A percentile compares a stretch with the other conserved stretches of the same genome.
Conservation (phyloP, 768 basidiomycete species). For the Scleroderma citrinum region DNA sequence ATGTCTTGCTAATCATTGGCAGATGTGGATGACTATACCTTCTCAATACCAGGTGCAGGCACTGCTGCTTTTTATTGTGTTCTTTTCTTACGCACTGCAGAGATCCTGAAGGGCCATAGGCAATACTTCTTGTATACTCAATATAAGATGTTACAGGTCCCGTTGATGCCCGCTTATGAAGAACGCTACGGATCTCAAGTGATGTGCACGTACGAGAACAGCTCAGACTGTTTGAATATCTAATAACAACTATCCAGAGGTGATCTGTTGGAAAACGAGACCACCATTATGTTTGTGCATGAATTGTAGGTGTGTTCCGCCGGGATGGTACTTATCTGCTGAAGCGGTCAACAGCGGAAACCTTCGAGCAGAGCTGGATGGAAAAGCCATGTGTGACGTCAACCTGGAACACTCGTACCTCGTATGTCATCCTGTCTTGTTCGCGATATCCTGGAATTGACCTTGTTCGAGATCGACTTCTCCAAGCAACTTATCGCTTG, state of each 20-base stretch:
- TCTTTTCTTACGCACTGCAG: slow-evolving; percentile 31
- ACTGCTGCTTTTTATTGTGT: not conserved
- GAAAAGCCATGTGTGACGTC: slow-evolving; percentile 64
- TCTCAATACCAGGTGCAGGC: slow-evolving; percentile 61
- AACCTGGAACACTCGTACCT: slow-evolving; percentile 80
- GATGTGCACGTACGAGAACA: slow-evolving; percentile 76
- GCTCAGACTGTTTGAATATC: not conserved
- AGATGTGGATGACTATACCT: slow-evolving; percentile 60
- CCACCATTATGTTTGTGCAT: slow-evolving; percentile 83
- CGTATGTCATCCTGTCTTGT: slow-evolving; percentile 35
- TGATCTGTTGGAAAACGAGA: slow-evolving; percentile 72
- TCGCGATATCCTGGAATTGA: slow-evolving; percentile 1
- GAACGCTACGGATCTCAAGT: slow-evolving; percentile 76
- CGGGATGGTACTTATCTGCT: not conserved
- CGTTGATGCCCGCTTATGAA: slow-evolving; percentile 66
- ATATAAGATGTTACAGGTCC: slow-evolving; percentile 76
- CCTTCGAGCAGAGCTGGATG: slow-evolving; percentile 76
- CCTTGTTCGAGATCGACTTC: slow-evolving; percentile 70
- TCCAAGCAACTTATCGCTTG: slow-evolving; percentile 76
- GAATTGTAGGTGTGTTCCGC: slow-evolving; percentile 68
- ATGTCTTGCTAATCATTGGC: not conserved
- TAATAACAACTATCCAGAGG: slow-evolving; percentile 37
- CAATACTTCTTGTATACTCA: slow-evolving; percentile 73
- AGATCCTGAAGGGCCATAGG: slow-evolving; percentile 87
- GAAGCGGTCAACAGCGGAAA: slow-evolving; percentile 59